Conservation (phyloP, 2,329 filamentous ascomycete genomes). For the Sporothrix pseudoabietina region DNA sequence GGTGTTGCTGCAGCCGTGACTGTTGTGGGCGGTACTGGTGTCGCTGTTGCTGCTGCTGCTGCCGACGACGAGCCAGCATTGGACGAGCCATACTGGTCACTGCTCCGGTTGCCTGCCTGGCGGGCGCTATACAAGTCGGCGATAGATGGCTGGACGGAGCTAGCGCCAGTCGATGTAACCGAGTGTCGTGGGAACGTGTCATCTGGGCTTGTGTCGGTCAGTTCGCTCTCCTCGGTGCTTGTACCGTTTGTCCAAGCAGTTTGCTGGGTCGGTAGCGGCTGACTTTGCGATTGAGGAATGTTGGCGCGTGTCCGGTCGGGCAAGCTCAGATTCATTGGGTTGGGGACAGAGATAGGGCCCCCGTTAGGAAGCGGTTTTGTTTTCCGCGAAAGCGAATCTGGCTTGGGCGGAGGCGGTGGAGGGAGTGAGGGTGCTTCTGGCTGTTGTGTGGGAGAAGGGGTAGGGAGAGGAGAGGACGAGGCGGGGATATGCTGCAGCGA, state of each 20-base stretch:
- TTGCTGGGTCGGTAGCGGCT: neutral
- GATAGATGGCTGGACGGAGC: conserved; percentile 41
- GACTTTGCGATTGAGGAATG: conserved; percentile 10
- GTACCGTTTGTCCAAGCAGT: conserved; percentile 13
- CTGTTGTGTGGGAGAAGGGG: neutral
- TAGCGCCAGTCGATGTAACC: conserved; percentile 40
- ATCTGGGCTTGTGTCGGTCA: conserved; percentile 20
- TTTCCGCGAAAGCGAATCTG: conserved; percentile 21
- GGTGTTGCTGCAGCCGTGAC: conserved; percentile 12
- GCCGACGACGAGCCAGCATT: neutral
- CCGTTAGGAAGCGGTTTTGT: conserved; percentile 24
- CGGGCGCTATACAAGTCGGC: conserved; percentile 40
- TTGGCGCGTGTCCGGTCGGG: conserved; percentile 29
- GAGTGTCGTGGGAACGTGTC: conserved; percentile 42
- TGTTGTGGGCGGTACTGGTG: conserved; percentile 9
- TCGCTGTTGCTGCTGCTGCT: neutral
- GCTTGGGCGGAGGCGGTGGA: conserved; percentile 29
- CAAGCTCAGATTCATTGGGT: conserved; percentile 25
- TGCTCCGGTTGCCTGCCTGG: conserved; percentile 36
- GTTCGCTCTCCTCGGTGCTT: conserved; percentile 23
- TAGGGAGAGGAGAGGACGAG: neutral
- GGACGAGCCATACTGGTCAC: conserved; percentile 29
- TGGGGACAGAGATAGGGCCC: conserved; percentile 31
- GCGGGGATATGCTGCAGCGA: neutral
- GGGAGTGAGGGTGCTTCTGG: conserved; percentile 27